A percentile compares a stretch with the other conserved stretches of the same genome.
Evolutionary conservation across 1,139 yeast genomes (phyloP).

Genomic region (Pichia sp.): DNA sequence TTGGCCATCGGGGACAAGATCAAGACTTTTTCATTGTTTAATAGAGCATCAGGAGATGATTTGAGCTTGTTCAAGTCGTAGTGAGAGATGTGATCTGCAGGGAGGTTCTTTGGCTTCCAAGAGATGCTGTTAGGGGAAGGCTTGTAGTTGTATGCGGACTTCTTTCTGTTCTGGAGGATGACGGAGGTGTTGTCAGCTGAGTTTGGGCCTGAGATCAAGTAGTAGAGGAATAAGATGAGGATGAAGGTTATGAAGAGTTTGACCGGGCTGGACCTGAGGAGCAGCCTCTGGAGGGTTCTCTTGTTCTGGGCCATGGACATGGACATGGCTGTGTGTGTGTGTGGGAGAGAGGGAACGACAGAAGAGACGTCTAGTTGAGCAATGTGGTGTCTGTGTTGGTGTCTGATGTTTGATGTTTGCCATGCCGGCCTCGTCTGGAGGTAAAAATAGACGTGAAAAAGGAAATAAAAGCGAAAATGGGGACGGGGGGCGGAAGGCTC

Average conservation of each 20-base stretch:
- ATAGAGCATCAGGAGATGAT: slow-evolving; percentile 65
- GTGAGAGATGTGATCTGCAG: slow-evolving; percentile 80
- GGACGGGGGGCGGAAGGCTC: no score
- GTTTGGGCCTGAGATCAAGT: not conserved
- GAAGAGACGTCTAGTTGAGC: no score
- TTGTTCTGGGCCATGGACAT: not conserved
- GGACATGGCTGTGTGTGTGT: no score
- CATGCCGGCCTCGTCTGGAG: no score
- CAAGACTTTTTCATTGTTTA: slow-evolving; percentile 77
- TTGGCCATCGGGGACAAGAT: slow-evolving; percentile 78
- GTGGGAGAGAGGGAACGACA: no score
- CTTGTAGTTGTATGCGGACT: slow-evolving; percentile 5
- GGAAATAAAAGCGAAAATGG: no score
- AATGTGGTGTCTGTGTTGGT: no score
- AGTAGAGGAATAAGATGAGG: slow-evolving; percentile 2
- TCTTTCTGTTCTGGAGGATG: slow-evolving; percentile 6
- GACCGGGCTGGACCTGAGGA: not conserved
- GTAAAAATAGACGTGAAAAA: no score
- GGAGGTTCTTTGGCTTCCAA: slow-evolving; percentile 58
- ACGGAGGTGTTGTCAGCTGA: not conserved
- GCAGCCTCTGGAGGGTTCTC: slow-evolving; percentile 11
- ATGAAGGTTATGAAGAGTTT: not conserved
- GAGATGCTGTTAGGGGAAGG: not conserved
- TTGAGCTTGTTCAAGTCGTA: slow-evolving; percentile 78
- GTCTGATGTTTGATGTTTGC: no score